These are phyloP conservation scores for Rhizopogon roseolus DNA, from an alignment of 768 basidiomycete species.

Conservation along the genomic window DNA sequence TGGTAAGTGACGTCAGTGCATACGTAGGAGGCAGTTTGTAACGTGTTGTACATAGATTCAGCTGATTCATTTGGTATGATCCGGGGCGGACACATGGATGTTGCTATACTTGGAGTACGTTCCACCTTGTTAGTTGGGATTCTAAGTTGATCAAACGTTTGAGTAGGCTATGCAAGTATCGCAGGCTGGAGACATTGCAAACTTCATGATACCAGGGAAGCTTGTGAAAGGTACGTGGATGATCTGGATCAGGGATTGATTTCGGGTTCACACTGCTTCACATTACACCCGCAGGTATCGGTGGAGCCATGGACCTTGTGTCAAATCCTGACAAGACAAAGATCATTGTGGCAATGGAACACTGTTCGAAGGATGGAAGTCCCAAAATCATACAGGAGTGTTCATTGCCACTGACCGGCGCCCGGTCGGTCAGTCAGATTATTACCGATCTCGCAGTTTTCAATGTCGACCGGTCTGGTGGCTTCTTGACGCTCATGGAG, in stretches of 20 bases:
- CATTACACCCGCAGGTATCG: slow-evolving; percentile 53
- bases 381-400: slow-evolving; percentile 80
- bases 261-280: neutral
- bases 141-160: neutral
- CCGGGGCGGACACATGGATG: slow-evolving; percentile 88
- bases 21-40: neutral
- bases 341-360: slow-evolving; percentile 82
- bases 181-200: slow-evolving; percentile 83
- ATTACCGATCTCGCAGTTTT: slow-evolving; percentile 89
- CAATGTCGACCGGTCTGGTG: slow-evolving; percentile 66
- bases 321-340: slow-evolving; percentile 91
- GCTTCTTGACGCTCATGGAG: slow-evolving; percentile 70
- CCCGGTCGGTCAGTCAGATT: slow-evolving; percentile 78
- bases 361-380: slow-evolving; percentile 77
- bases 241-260: neutral
- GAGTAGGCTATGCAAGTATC: slow-evolving; percentile 86
- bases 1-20: slow-evolving; percentile 39
- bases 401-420: slow-evolving; percentile 77
- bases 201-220: slow-evolving; percentile 95
- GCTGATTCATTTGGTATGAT: slow-evolving; percentile 93
- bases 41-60: slow-evolving; percentile 46
- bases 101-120: slow-evolving; percentile 81
- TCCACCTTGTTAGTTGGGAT: neutral
- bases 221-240: slow-evolving; percentile 63
- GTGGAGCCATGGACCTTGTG: slow-evolving; percentile 89